A percentile compares a stretch with the other conserved stretches of the same genome.
Evolutionary conservation across 768 basidiomycete genomes (phyloP).

Genomic region (Termitomyces sp.): DNA sequence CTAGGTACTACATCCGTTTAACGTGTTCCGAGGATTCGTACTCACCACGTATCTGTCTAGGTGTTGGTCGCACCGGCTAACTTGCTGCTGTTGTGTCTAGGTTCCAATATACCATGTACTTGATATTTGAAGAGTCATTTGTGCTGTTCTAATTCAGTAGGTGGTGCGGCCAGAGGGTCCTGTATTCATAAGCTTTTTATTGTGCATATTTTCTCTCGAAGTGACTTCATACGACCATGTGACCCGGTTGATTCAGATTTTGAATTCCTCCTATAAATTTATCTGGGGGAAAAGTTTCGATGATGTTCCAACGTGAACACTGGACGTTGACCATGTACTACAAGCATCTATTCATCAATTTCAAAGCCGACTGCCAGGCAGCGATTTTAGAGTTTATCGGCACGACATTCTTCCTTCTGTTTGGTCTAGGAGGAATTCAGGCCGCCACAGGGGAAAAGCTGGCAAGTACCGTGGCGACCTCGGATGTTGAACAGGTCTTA

Average conservation of each 20-base stretch:
- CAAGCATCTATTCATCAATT: slow-evolving; percentile 14
- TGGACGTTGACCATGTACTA: background rate
- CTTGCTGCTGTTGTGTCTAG: no score
- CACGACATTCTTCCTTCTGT: slow-evolving; percentile 56
- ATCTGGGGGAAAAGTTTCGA: background rate
- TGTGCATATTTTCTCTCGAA: no score
- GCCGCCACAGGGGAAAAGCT: slow-evolving; percentile 36
- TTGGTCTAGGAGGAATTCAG: slow-evolving; percentile 62
- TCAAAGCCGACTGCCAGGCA: slow-evolving; percentile 38
- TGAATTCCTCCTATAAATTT: background rate
- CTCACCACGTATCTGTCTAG: no score
- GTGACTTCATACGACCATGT: background rate
- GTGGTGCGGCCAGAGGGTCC: no score
- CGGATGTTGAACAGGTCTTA: slow-evolving; percentile 35
- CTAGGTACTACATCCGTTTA: no score
- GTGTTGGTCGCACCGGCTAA: no score
- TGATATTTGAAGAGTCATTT: no score
- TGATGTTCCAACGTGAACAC: background rate
- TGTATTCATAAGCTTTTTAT: no score
- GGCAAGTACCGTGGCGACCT: slow-evolving; percentile 16
- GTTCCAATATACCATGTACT: no score
- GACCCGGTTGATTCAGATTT: background rate
- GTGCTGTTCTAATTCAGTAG: no score
- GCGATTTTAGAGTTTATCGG: slow-evolving; percentile 55
- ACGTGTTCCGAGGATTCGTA: no score